Evolutionary conservation across 305 asterid genomes (phyloP).

Genomic region (Fraxinus xanthoxyloides): DNA sequence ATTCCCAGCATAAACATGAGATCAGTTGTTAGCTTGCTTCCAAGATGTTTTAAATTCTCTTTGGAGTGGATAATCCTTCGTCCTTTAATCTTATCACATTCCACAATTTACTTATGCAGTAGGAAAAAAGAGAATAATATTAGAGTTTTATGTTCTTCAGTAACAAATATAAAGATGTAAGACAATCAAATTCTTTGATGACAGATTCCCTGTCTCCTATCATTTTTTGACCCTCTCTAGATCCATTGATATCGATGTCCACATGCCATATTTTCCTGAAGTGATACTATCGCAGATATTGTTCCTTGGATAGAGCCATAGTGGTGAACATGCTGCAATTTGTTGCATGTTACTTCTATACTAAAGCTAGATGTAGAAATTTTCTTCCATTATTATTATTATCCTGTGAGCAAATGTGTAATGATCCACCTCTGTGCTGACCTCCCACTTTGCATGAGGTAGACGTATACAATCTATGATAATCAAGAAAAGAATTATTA

Average conservation of each 20-base stretch:
- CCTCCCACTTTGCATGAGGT: not conserved
- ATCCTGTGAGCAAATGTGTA: not conserved
- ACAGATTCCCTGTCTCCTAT: not conserved
- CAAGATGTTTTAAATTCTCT: not conserved
- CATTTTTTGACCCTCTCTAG: not conserved
- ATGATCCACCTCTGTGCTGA: not conserved
- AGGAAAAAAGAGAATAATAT: not conserved
- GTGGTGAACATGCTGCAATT: not conserved
- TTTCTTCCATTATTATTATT: not conserved
- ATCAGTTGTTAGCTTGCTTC: not conserved
- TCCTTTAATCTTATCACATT: not conserved
- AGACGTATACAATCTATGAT: not conserved
- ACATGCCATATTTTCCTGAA: not conserved
- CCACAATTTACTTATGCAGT: not conserved
- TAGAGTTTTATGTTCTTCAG: not conserved
- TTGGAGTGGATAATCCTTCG: not conserved
- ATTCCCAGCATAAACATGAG: slow-evolving; percentile 1
- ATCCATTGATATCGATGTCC: not conserved
- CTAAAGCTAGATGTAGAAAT: not conserved
- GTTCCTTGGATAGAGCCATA: not conserved
- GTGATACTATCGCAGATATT: not conserved
- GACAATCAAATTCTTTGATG: not conserved
- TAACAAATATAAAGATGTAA: not conserved
- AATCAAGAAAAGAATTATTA: not conserved
- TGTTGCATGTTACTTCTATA: not conserved